A percentile compares a stretch with the other conserved stretches of the same genome.
These are phyloP conservation scores for Stachybotrys chartarum DNA, from an alignment of 2,329 filamentous ascomycete species.

Conservation along the genomic window DNA sequence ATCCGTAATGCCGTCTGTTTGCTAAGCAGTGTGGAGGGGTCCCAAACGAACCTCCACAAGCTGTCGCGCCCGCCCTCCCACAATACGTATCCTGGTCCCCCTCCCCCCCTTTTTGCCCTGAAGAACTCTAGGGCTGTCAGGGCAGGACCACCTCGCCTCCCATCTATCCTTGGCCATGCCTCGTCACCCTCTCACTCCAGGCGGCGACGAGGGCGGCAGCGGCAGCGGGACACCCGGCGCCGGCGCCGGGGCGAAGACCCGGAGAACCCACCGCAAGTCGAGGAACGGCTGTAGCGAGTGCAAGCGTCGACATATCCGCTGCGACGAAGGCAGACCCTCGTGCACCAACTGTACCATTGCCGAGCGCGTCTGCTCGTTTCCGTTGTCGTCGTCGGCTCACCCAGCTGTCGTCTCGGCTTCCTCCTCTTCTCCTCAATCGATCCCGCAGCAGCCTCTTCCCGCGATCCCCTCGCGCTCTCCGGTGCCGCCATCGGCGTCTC, in stretches of 20 bases:
- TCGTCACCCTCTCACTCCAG: constrained; percentile 4
- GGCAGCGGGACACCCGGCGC: constrained; percentile 3
- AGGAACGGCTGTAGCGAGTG: constrained; percentile 32
- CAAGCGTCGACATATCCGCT: constrained; percentile 33
- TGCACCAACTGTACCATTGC: constrained; percentile 32
- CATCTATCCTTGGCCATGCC: constrained; percentile 4
- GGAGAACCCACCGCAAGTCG: constrained; percentile 32
- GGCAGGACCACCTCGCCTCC: not conserved
- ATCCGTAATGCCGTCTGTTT: too few species aligned
- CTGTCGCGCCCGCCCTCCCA: too few species aligned
- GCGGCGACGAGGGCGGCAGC: constrained; percentile 5
- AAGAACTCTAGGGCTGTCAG: too few species aligned
- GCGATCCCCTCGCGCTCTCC: not conserved
- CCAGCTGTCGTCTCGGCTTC: not conserved
- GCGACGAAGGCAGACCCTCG: constrained; percentile 31
- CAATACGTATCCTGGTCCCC: too few species aligned
- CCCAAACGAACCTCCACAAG: too few species aligned
- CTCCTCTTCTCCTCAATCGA: constrained; percentile 1
- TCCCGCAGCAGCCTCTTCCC: constrained; percentile 4
- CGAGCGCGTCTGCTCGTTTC: constrained; percentile 28
- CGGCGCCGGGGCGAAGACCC: constrained; percentile 17
- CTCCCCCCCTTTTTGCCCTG: too few species aligned
- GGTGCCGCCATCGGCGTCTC: constrained; percentile 1
- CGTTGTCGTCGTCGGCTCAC: constrained; percentile 3
- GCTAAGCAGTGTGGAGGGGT: too few species aligned